Evolutionary conservation across 1,284 basidiomycete species (phyloP), one percentile per base, ranked within the genome.

Genomic region (Omphalotus olearius): DNA sequence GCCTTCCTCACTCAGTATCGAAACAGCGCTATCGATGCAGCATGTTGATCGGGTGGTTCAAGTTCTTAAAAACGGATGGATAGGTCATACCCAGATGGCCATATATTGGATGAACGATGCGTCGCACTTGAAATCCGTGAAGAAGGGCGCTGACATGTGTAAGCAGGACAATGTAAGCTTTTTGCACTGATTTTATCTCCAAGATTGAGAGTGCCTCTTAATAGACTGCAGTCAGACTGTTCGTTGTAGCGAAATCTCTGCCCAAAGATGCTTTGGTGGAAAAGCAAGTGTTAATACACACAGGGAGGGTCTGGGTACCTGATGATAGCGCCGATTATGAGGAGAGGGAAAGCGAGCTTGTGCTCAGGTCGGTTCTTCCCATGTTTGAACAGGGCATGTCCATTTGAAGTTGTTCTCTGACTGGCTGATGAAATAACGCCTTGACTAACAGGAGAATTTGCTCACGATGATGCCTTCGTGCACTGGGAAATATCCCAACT

Each of bases 11-110:
- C 67, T 91, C 46, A 66, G 76, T 0, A 60, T 73, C 14, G 91
- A 96, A 69, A 76, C 81, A 1, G 85, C 87, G 1, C 73, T 98
- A 2, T 78, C 83, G 0, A 75, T 87, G 26, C 95, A 98, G 62
- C 95, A 99, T 64, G 85, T 85, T 1, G 68, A 79, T 10, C 79
- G 90, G 20, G 79, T 98, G 35, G 62, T 79, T 0, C 67, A 76
- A 2, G 86, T 83, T 0, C 66, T 91, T 23, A 70, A 73, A 53
- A 74, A 67, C 3, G 75, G 75, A n/a, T 88, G 86, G 80, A 65
- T 65, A 0, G 86, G 83, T 0, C 75, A 81, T 63, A 69, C 72
- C 2, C 87, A 89, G 59, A 68, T 78, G 39, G 71, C 72, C 20
- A 64, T 91, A 13, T 88, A 84, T 57, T 95, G 91, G 85, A 68